Base-by-base conservation (phyloP, 495 filamentous ascomycete genomes). In the Penicillium taxi region DNA sequence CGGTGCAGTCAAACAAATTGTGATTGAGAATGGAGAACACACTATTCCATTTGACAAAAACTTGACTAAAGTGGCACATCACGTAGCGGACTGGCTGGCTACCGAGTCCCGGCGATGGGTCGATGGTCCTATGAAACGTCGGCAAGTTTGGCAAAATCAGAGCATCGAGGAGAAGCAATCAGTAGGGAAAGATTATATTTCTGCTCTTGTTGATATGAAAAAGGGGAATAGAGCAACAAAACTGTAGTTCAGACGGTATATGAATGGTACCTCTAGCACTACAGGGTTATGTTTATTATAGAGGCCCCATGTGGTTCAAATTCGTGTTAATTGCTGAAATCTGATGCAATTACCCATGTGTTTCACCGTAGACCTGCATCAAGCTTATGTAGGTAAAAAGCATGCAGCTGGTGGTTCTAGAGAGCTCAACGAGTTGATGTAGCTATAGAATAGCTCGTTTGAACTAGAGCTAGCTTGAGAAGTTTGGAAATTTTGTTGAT, bases 1-100 rank as follows among this genome's bases (percentile, higher is more conserved):
- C n/a, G 37, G 38, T 8, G 37, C 33, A 31, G 44, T 52, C 2
- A 35, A 25, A 15, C 48, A 52, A 17, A 28, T 41, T 18, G 23
- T 44, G 0, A 27, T 52, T 31, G 36, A 41, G 8, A 23, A 37
- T 11, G 21, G 39, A 4, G 36, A 35, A 2, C 48, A 52, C 28
- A 37, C 37, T 11, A 15, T 52, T 27, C 48, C 44, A 0, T 28
- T 47, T 15, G 48, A 47, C 15, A 9, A 13, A 14, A 21, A 13
- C 12, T 19, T 37, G 11, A 13, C 12, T n/a, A 12, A 28, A 16
- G 5, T 37, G 14, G 35, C 16, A 12, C 15, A 21, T 0, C 35
- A 28, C 16, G 15, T 37, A 5, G 14, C 22, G 8, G 15, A 28
- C 11, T 27, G 35, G 35, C 15, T 28, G n/a, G 16, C 20, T 14